Evolutionary conservation across 2,329 filamentous ascomycete genomes (phyloP), one percentile per base, ranked within the genome.

Genomic region (Colletotrichum sp.): DNA sequence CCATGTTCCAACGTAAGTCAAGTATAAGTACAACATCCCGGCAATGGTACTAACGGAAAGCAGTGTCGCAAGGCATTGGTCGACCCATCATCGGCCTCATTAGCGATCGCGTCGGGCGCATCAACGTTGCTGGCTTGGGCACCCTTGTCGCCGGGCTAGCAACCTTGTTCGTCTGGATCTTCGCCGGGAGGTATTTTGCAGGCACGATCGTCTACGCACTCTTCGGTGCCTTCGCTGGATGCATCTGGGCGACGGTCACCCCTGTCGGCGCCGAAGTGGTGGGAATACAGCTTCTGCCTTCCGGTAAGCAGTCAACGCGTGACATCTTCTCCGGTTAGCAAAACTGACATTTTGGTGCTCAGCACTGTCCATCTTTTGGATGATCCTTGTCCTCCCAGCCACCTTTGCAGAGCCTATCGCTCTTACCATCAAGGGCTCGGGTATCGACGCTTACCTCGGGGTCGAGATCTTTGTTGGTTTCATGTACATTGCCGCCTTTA

Each of bases 181-280:
- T 92, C 76, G 93, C 94, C 3, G 90, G 91, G 56, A 90, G 88
- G 77, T 82, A 81, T 13, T 94, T 92, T 77, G 93, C 91, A 1
- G 91, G 94, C 1, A 86, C 95, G 32, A 88, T 96, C 36, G 90
- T 96, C 79, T 96, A 94, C 80, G 89, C 92, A 1, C 83, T 96
- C 16, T 83, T 95, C 2, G 94, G 94, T 3, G 88, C 87, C 4
- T 91, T 96, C 2, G 92, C 91, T 4, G 95, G 95, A 8, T 93
- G 92, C 0, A 93, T 94, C 78, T 96, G 92, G 92, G 89, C 91
- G 1, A 92, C 93, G 2, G 89, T 94, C 32, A 92, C 87, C 0
- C 94, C 94, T 0, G 91, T 96, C 8, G 90, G 90, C 7, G 93
- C 93, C 4, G 94, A 96, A 83, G 91, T 96, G 2, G 91, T 96